phyloP scores from a whole-genome alignment of 495 filamentous ascomycete genomes.

The Trichocladium antarcticum region DNA sequence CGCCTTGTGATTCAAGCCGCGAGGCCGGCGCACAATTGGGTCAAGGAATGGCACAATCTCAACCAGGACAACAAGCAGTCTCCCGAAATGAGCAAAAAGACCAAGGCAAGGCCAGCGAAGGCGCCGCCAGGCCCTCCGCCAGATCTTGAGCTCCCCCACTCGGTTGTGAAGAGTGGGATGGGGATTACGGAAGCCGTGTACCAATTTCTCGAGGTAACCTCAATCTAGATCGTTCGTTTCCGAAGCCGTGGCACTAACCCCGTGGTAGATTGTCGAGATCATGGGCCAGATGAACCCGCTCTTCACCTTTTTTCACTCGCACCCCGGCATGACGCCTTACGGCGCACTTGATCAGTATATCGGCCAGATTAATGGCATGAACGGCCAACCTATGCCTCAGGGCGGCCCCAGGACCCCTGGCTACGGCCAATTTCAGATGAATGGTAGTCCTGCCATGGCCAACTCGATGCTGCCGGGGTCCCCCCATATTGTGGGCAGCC shows the following conservation, averaged over 20 bases:
- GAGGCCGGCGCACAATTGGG: slow-evolving; percentile 43
- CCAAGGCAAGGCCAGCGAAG: slow-evolving; percentile 41
- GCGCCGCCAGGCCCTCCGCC: slow-evolving; percentile 41
- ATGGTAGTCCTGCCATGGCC: slow-evolving; percentile 43
- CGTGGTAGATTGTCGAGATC: slow-evolving; percentile 54
- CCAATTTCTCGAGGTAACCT: slow-evolving; percentile 64
- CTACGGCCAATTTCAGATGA: slow-evolving; percentile 41
- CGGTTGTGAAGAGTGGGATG: slow-evolving; percentile 47
- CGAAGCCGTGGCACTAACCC: slow-evolving; percentile 3
- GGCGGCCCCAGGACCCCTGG: slow-evolving; percentile 38
- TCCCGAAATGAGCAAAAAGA: slow-evolving; percentile 63
- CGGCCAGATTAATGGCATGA: slow-evolving; percentile 30
- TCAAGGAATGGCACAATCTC: slow-evolving; percentile 43
- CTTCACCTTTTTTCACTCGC: slow-evolving; percentile 48
- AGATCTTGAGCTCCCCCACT: slow-evolving; percentile 50
- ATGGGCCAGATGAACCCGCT: slow-evolving; percentile 63
- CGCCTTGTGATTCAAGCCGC: slow-evolving; percentile 43
- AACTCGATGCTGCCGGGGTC: slow-evolving; percentile 50
- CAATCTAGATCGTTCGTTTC: no score
- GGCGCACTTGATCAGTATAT: slow-evolving; percentile 53
- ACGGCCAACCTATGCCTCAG: slow-evolving; percentile 34
- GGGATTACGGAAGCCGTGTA: slow-evolving; percentile 51
- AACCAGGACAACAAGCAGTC: slow-evolving; percentile 55
- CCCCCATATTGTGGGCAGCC: slow-evolving; percentile 44
- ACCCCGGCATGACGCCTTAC: slow-evolving; percentile 48